Evolutionary conservation across 75 land plant species (phyloP).

Genomic region (Pinus albicaulis): DNA sequence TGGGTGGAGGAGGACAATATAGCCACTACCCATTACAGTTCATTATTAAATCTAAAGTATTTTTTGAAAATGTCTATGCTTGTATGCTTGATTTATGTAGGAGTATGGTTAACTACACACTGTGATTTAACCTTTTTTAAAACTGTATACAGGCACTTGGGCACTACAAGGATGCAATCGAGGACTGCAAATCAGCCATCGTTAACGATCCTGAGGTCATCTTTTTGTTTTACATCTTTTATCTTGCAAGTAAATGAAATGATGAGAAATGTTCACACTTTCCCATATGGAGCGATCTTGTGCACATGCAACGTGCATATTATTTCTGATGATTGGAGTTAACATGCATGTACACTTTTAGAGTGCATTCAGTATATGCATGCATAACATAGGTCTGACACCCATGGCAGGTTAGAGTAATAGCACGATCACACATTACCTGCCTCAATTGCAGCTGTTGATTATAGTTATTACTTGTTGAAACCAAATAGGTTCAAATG

Average conservation of each 20-base stretch:
- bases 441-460: not conserved
- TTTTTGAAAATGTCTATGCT: not conserved
- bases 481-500: not conserved
- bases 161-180: conserved; percentile 34
- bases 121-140: not conserved
- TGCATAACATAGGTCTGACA: not conserved
- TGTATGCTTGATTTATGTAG: not conserved
- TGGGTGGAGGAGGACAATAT: too few relatives aligned
- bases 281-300: not conserved
- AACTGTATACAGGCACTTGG: conserved; percentile 35
- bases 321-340: not conserved
- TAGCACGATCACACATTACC: not conserved
- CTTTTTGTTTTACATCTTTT: conserved; percentile 9
- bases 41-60: not conserved
- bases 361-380: not conserved
- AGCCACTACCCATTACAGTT: too few relatives aligned
- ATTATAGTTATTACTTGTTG: not conserved
- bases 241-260: not conserved
- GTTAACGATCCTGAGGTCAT: conserved; percentile 42
- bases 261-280: not conserved
- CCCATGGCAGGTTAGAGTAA: not conserved
- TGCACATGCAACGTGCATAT: not conserved
- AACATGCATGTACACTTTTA: not conserved
- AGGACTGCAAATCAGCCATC: conserved; percentile 46
- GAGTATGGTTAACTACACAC: not conserved